Percentiles rank a stretch among this genome's conserved stretches.
Conservation (phyloP, 2,329 filamentous ascomycete species). For the Calonectria leucothoes region DNA sequence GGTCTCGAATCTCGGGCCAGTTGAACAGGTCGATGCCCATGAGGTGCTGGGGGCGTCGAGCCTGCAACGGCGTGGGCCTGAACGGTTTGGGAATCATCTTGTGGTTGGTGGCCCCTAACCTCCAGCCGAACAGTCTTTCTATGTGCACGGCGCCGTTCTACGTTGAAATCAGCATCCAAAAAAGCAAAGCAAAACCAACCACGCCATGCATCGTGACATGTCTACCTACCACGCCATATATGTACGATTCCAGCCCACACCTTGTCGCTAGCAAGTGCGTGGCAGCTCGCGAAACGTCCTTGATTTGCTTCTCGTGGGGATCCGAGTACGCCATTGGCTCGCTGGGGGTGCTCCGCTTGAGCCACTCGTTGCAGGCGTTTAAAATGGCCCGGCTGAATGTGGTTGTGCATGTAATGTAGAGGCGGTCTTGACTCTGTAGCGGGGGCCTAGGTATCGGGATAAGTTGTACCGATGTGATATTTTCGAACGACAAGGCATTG, state of each 20-base stretch:
- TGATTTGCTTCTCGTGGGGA: neutral
- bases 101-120: neutral
- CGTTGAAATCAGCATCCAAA: neutral
- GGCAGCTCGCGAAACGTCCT: neutral
- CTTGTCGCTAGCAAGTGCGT: neutral
- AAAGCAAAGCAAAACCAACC: too few species aligned
- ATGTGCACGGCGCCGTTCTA: neutral
- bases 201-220: too few species aligned
- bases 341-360: neutral
- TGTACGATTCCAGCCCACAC: neutral
- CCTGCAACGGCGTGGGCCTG: neutral
- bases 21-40: neutral
- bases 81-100: neutral
- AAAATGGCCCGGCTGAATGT: neutral
- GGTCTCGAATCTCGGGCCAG: neutral
- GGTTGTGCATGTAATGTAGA: neutral
- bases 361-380: neutral
- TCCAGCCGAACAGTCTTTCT: neutral
- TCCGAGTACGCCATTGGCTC: neutral
- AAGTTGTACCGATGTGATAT: neutral
- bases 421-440: neutral
- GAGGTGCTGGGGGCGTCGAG: neutral
- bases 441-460: neutral
- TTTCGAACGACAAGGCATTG: neutral
- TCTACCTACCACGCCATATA: neutral